A percentile compares a stretch with the other conserved stretches of the same genome.
These are phyloP conservation scores for Boletus reticulatus DNA, from an alignment of 768 basidiomycete genomes.

Conservation along the genomic window DNA sequence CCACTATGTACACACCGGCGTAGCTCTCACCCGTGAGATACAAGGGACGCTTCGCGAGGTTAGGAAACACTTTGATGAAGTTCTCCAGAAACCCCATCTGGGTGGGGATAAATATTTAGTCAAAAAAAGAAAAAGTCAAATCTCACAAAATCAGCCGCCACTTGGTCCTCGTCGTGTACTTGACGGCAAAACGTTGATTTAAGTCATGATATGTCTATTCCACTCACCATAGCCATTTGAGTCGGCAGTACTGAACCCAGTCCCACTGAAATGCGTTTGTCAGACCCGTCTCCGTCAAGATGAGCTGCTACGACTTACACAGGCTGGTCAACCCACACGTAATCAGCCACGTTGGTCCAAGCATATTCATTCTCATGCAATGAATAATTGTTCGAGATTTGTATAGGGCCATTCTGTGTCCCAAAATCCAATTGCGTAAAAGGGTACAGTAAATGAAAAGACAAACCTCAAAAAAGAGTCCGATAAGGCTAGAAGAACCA, in stretches of 20 bases:
- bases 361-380: slow-evolving; percentile 50
- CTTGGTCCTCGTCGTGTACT: slow-evolving; percentile 63
- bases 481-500: slow-evolving; percentile 67
- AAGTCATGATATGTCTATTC: not conserved
- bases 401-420: slow-evolving; percentile 68
- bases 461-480: slow-evolving; percentile 60
- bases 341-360: slow-evolving; percentile 62
- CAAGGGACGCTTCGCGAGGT: slow-evolving; percentile 62
- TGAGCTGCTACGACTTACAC: slow-evolving; percentile 37
- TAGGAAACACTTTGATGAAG: slow-evolving; percentile 72
- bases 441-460: not conserved
- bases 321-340: slow-evolving; percentile 74
- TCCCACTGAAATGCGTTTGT: slow-evolving; percentile 39
- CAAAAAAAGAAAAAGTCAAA: not conserved
- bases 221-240: slow-evolving; percentile 57
- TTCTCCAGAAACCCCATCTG: slow-evolving; percentile 74
- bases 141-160: slow-evolving; percentile 52
- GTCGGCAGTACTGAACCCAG: slow-evolving; percentile 66
- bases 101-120: not conserved
- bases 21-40: slow-evolving; percentile 74
- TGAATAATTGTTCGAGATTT: slow-evolving; percentile 50
- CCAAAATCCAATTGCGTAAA: not conserved
- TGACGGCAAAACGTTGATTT: slow-evolving; percentile 11
- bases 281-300: not conserved
- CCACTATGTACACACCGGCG: slow-evolving; percentile 68